These are phyloP conservation scores for Pythium dissotocum DNA, from an alignment of 352 stramenopile species.

Conservation along the genomic window DNA sequence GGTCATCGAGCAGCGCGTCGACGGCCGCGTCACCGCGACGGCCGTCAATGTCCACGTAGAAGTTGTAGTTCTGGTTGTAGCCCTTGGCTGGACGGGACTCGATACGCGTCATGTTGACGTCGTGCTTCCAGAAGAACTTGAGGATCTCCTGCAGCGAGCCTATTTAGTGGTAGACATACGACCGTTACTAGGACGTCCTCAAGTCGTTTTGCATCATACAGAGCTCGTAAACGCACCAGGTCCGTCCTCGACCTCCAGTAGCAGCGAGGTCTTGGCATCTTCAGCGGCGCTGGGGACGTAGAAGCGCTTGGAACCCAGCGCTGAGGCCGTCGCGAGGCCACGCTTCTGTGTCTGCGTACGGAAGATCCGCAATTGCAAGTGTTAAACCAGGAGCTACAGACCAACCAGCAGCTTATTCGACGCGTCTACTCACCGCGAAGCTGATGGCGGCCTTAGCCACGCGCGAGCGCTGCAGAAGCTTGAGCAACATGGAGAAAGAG, in stretches of 20 bases:
- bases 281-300: conserved; percentile 34
- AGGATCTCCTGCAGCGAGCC: conserved; percentile 94
- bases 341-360: conserved; percentile 13
- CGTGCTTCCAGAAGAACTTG: conserved; percentile 97
- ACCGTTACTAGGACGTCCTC: background rate
- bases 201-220: background rate
- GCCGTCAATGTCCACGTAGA: conserved; percentile 94
- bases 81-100: conserved; percentile 92
- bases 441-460: conserved; percentile 8
- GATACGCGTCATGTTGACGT: conserved; percentile 97
- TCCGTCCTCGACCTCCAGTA: conserved; percentile 74
- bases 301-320: conserved; percentile 31
- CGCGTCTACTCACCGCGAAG: conserved; percentile 10
- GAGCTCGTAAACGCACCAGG: conserved; percentile 29
- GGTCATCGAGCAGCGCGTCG: conserved; percentile 83
- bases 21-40: conserved; percentile 76
- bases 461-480: conserved; percentile 20
- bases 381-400: conserved; percentile 6
- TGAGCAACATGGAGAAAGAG: conserved; percentile 24
- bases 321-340: conserved; percentile 8
- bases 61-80: conserved; percentile 86
- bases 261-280: conserved; percentile 72
- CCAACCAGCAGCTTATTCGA: conserved; percentile 12
- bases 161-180: conserved; percentile 10
- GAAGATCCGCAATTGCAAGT: background rate